Percentiles rank a stretch among this genome's conserved stretches.
Evolutionary conservation across 768 basidiomycete genomes (phyloP).

Genomic region (Pleurotus tuber-regium): DNA sequence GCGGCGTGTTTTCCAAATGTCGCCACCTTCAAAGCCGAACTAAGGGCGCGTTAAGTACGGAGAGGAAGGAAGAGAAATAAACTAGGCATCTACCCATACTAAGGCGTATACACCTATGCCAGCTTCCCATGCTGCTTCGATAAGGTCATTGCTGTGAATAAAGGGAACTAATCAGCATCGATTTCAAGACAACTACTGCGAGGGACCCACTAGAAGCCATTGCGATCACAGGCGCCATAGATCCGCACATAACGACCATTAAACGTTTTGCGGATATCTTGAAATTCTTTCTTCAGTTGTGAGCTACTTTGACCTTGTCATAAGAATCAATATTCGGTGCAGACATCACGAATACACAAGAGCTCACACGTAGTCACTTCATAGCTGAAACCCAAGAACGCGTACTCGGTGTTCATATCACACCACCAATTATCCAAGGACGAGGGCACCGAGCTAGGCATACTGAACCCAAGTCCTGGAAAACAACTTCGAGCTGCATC

Average conservation of each 20-base stretch:
- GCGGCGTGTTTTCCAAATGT: conserved; percentile 54
- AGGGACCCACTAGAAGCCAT: conserved; percentile 43
- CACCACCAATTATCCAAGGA: conserved; percentile 65
- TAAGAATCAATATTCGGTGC: too few relatives aligned
- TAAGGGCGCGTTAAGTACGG: conserved; percentile 17
- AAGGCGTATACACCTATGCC: conserved; percentile 72
- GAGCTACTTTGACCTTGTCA: conserved; percentile 60
- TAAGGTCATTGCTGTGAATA: conserved; percentile 45
- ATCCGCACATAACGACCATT: conserved; percentile 65
- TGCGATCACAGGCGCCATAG: conserved; percentile 45
- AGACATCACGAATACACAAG: conserved; percentile 12
- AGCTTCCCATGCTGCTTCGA: conserved; percentile 67
- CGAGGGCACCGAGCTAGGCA: conserved; percentile 48
- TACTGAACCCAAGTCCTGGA: conserved; percentile 45
- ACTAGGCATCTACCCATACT: conserved; percentile 51
- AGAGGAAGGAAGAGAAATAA: background rate
- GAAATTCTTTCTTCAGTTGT: conserved; percentile 53
- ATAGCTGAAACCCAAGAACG: conserved; percentile 76
- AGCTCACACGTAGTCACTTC: conserved; percentile 62
- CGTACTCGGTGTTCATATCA: conserved; percentile 59
- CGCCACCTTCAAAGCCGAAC: conserved; percentile 47
- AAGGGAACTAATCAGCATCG: background rate
- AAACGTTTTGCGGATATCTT: conserved; percentile 56
- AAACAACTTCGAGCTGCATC: conserved; percentile 31
- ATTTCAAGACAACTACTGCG: conserved; percentile 1